phyloP scores from a whole-genome alignment of 139 green algal genomes.

The Tetraselmis striata region DNA sequence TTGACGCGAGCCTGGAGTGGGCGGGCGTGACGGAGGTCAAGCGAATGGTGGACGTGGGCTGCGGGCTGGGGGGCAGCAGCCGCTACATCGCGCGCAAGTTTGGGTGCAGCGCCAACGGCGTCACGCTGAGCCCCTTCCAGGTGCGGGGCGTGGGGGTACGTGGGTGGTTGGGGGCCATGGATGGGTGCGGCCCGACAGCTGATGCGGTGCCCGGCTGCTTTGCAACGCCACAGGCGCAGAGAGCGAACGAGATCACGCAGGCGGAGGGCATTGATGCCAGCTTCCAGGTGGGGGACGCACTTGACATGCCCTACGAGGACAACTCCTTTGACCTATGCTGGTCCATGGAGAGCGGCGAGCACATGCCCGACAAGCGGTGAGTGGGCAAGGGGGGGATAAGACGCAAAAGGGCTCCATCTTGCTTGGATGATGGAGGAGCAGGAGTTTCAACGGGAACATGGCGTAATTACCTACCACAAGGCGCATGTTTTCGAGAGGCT shows the following conservation, averaged over 20 bases:
- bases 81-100: slow-evolving; percentile 79
- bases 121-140: slow-evolving; percentile 88
- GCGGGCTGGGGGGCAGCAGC: slow-evolving; percentile 88
- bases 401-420: too few species aligned
- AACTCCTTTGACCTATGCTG: slow-evolving; percentile 80
- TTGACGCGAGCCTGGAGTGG: slow-evolving; percentile 79
- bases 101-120: slow-evolving; percentile 51
- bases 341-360: slow-evolving; percentile 79
- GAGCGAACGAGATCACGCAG: slow-evolving; percentile 67
- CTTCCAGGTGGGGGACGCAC: slow-evolving; percentile 70
- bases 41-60: slow-evolving; percentile 91
- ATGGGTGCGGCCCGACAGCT: too few species aligned
- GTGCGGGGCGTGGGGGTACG: slow-evolving; percentile 14
- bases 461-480: too few species aligned
- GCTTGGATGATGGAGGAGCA: too few species aligned
- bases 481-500: too few species aligned
- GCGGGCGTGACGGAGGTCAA: slow-evolving; percentile 43
- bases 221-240: slow-evolving; percentile 39
- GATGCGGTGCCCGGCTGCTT: too few species aligned
- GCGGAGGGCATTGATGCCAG: slow-evolving; percentile 48
- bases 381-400: not conserved
- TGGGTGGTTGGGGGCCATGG: too few species aligned
- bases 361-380: slow-evolving; percentile 79
- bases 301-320: slow-evolving; percentile 76
- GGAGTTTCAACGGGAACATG: too few species aligned